These are phyloP conservation scores for Exophiala dermatitidis DNA, from an alignment of 2,329 filamentous ascomycete species.

Conservation along the genomic window DNA sequence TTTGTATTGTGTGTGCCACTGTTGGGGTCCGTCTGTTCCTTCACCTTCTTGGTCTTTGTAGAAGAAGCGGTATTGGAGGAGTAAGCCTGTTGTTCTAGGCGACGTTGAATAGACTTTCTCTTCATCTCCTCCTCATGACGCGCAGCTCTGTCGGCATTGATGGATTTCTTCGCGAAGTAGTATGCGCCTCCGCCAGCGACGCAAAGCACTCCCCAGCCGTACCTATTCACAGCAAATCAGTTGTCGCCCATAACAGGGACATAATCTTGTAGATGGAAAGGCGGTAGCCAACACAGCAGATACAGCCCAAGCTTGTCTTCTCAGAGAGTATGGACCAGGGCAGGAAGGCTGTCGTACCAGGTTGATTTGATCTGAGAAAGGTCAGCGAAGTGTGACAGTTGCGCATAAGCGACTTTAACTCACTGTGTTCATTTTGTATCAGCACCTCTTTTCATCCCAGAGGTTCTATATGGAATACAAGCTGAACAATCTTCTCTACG, in stretches of 20 bases:
- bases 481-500: too few species aligned
- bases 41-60: slow-evolving; percentile 20
- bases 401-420: slow-evolving; percentile 23
- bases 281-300: background rate
- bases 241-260: background rate
- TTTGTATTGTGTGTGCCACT: slow-evolving; percentile 17
- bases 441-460: too few species aligned
- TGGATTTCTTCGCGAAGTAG: slow-evolving; percentile 88
- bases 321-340: background rate
- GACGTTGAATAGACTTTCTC: slow-evolving; percentile 39
- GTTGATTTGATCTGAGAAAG: slow-evolving; percentile 48
- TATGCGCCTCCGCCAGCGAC: slow-evolving; percentile 84
- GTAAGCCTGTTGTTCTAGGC: slow-evolving; percentile 31
- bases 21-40: slow-evolving; percentile 21
- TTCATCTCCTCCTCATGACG: slow-evolving; percentile 65
- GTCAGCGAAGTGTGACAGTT: slow-evolving; percentile 2
- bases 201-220: slow-evolving; percentile 87
- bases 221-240: slow-evolving; percentile 46
- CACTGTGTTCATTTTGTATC: slow-evolving; percentile 46
- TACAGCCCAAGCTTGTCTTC: background rate
- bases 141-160: slow-evolving; percentile 78
- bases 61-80: slow-evolving; percentile 12
- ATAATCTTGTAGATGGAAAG: background rate
- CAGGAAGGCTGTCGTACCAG: slow-evolving; percentile 40
- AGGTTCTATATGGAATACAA: too few species aligned